phyloP scores from a whole-genome alignment of 1,284 basidiomycete genomes.

The Tausonia pullulans region DNA sequence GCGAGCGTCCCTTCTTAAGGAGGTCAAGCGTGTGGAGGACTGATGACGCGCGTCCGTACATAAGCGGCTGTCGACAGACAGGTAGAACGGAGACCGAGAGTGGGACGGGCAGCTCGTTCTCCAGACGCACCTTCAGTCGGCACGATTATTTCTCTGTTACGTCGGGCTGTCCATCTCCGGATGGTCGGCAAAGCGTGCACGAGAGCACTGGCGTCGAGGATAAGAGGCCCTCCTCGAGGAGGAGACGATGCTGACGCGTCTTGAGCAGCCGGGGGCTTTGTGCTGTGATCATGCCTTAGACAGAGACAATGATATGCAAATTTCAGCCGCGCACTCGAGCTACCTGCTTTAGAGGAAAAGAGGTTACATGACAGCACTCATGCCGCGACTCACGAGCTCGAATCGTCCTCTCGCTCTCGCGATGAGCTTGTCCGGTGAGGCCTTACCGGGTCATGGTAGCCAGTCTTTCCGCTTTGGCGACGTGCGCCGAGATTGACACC shows the following conservation, averaged over 20 bases:
- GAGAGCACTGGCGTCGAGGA: slow-evolving; percentile 65
- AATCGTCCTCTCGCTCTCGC: not conserved
- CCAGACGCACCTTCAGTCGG: slow-evolving; percentile 66
- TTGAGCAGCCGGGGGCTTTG: no score
- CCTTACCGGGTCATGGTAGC: no score
- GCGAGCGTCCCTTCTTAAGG: slow-evolving; percentile 74
- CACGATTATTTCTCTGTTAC: slow-evolving; percentile 56
- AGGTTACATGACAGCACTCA: no score
- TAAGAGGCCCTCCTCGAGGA: not conserved
- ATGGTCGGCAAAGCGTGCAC: slow-evolving; percentile 70
- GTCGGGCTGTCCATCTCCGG: slow-evolving; percentile 58
- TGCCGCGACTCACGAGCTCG: not conserved
- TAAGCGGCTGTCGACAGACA: not conserved
- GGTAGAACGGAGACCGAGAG: slow-evolving; percentile 10
- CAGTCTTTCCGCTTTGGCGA: not conserved
- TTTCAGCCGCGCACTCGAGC: no score
- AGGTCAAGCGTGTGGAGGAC: slow-evolving; percentile 85
- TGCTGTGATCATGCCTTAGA: no score
- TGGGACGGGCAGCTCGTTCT: not conserved
- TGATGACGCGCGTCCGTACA: slow-evolving; percentile 26
- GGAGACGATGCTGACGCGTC: no score
- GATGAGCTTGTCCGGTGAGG: not conserved
- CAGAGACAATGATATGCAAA: no score
- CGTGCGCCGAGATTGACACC: slow-evolving; percentile 9
- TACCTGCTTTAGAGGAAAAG: not conserved